Percentiles rank a stretch among this genome's conserved stretches.
These are phyloP conservation scores for Annulohypoxylon stygium DNA, from an alignment of 495 filamentous ascomycete species.

Conservation along the genomic window DNA sequence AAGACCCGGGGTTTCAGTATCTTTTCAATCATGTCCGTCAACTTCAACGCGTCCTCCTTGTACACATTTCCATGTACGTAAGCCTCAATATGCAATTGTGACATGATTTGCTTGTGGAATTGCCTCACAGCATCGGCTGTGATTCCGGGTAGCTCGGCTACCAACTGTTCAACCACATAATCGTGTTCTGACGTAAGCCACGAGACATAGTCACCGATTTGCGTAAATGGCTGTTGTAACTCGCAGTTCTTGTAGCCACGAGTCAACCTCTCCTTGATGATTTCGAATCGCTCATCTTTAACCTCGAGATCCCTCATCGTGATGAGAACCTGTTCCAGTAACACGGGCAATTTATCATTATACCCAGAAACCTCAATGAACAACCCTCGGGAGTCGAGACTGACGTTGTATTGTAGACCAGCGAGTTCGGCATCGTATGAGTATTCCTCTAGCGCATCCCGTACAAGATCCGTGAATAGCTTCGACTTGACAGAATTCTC, in stretches of 20 bases:
- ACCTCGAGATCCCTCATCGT: conserved; percentile 89
- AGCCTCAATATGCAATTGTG: conserved; percentile 88
- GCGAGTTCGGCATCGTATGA: conserved; percentile 97
- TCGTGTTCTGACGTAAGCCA: conserved; percentile 83
- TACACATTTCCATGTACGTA: conserved; percentile 94
- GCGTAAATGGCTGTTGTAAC: conserved; percentile 87
- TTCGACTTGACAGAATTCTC: conserved; percentile 80
- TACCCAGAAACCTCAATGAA: conserved; percentile 88
- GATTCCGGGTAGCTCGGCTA: conserved; percentile 79
- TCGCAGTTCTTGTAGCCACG: conserved; percentile 87
- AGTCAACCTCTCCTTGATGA: conserved; percentile 87
- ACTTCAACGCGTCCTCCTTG: conserved; percentile 91
- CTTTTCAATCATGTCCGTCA: conserved; percentile 84
- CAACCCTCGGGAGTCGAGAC: conserved; percentile 76
- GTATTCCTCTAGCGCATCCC: conserved; percentile 92
- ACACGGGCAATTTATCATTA: conserved; percentile 93
- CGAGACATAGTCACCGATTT: conserved; percentile 85
- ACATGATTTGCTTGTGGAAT: conserved; percentile 85
- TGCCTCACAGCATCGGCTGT: conserved; percentile 77
- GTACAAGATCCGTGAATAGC: conserved; percentile 87
- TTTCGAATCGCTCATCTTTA: conserved; percentile 85
- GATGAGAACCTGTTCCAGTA: conserved; percentile 89
- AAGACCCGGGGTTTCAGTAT: conserved; percentile 81
- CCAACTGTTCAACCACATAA: conserved; percentile 84
- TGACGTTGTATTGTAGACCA: conserved; percentile 85